These are phyloP conservation scores for Angomonas deanei DNA, from an alignment of 208 protist species.

Conservation along the genomic window DNA sequence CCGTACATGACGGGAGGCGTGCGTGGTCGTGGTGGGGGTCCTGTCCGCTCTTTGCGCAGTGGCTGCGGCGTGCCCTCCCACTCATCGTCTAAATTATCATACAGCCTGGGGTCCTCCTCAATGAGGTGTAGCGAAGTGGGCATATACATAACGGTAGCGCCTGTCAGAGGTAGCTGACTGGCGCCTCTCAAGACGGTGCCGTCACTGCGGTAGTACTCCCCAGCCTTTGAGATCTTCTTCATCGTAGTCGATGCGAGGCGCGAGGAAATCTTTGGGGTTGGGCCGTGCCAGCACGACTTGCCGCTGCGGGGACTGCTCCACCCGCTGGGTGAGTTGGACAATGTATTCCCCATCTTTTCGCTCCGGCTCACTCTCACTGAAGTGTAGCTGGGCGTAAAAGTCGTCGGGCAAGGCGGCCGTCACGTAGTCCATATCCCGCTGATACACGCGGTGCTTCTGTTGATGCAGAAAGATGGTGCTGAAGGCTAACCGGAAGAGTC, in stretches of 20 bases:
- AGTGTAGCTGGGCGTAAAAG: slow-evolving; percentile 70
- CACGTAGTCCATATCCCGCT: slow-evolving; percentile 74
- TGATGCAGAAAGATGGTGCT: slow-evolving; percentile 76
- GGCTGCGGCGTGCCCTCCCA: slow-evolving; percentile 27
- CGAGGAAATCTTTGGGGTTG: slow-evolving; percentile 24
- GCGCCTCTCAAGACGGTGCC: slow-evolving; percentile 19
- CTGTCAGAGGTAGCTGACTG: slow-evolving; percentile 24
- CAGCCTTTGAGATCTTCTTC: slow-evolving; percentile 10
- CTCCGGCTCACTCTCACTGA: slow-evolving; percentile 21
- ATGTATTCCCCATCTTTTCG: slow-evolving; percentile 42
- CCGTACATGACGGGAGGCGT: slow-evolving; percentile 24
- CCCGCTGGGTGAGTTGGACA: slow-evolving; percentile 38
- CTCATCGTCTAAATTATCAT: slow-evolving; percentile 53
- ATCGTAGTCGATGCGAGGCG: slow-evolving; percentile 11
- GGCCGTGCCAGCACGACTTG: slow-evolving; percentile 35
- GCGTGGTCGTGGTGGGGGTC: background rate
- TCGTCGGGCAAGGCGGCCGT: slow-evolving; percentile 42
- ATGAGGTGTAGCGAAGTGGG: slow-evolving; percentile 33
- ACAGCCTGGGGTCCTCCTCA: slow-evolving; percentile 48
- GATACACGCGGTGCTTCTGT: slow-evolving; percentile 40
- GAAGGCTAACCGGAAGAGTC: slow-evolving; percentile 64
- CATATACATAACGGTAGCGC: slow-evolving; percentile 30
- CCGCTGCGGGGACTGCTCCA: slow-evolving; percentile 64
- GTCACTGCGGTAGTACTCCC: slow-evolving; percentile 61
- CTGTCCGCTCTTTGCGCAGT: slow-evolving; percentile 12